Evolutionary conservation across 352 stramenopile genomes (phyloP).

Genomic region (Blastocystis sp.): DNA sequence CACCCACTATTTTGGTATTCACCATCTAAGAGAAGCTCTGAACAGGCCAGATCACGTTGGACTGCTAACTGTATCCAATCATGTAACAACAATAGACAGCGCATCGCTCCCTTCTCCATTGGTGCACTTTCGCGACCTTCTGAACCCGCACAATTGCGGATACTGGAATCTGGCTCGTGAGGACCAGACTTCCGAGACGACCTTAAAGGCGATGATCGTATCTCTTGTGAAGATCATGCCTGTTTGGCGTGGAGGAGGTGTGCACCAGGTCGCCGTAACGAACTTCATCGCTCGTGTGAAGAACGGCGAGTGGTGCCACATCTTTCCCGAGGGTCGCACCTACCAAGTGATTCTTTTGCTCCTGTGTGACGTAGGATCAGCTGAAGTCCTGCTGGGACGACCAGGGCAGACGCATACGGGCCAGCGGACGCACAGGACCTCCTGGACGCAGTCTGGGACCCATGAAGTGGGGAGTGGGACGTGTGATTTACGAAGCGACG

Average conservation of each 20-base stretch:
- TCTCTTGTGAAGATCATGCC: conserved; percentile 41
- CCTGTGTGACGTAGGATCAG: conserved; percentile 21
- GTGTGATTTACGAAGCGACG: conserved; percentile 2
- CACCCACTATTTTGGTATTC: conserved; percentile 26
- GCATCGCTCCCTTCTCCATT: not conserved
- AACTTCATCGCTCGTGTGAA: conserved; percentile 50
- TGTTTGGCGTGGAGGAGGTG: conserved; percentile 9
- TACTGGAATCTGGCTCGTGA: conserved; percentile 38
- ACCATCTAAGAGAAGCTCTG: not conserved
- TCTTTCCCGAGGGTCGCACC: conserved; percentile 52
- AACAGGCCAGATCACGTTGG: conserved; percentile 17
- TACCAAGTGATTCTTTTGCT: not conserved
- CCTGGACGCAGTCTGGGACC: conserved; percentile 24
- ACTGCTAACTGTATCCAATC: conserved; percentile 27
- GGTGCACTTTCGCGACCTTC: conserved; percentile 25
- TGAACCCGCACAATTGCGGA: conserved; percentile 38
- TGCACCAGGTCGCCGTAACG: conserved; percentile 22
- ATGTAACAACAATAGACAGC: conserved; percentile 39
- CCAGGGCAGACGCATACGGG: not conserved
- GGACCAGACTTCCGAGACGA: conserved; percentile 23
- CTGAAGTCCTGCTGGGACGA: conserved; percentile 21
- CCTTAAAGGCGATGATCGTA: not conserved
- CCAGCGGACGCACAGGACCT: conserved; percentile 17
- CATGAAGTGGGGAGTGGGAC: conserved; percentile 58
- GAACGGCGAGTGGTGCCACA: conserved; percentile 39